Evolutionary conservation across 2,329 filamentous ascomycete species (phyloP).

Genomic region (Calycina herbarum): DNA sequence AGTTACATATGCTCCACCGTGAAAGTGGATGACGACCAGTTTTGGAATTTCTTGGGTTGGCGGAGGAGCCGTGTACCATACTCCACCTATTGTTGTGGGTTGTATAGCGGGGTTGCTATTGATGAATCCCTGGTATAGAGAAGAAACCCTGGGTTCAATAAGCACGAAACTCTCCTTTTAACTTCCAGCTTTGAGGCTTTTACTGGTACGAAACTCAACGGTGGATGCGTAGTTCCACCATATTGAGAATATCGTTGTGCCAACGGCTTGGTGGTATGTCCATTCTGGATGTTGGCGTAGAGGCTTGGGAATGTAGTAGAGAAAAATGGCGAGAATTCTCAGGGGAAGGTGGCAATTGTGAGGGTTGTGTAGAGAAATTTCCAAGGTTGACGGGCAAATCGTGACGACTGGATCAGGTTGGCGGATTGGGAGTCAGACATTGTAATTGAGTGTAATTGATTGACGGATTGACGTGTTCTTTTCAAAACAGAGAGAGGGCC

Average conservation of each 20-base stretch:
- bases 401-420: neutral
- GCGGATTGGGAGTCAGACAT: too few species aligned
- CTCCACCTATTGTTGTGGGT: slow-evolving; percentile 1
- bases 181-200: neutral
- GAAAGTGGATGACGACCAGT: neutral
- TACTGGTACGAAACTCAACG: neutral
- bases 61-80: neutral
- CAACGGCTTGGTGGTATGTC: slow-evolving; percentile 7
- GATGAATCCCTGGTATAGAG: slow-evolving; percentile 5
- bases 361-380: slow-evolving; percentile 7
- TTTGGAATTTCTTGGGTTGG: neutral
- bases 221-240: slow-evolving; percentile 5
- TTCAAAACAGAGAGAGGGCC: too few species aligned
- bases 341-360: slow-evolving; percentile 8
- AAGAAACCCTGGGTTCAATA: neutral
- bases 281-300: slow-evolving; percentile 10
- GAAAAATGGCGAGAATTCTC: neutral
- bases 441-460: too few species aligned
- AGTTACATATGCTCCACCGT: neutral
- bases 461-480: too few species aligned
- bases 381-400: slow-evolving; percentile 2
- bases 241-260: neutral
- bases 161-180: slow-evolving; percentile 7
- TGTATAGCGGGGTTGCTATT: neutral
- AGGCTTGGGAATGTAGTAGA: slow-evolving; percentile 6